Conservation (phyloP, 176 grass and related monocot genomes). For the Olyra latifolia region DNA sequence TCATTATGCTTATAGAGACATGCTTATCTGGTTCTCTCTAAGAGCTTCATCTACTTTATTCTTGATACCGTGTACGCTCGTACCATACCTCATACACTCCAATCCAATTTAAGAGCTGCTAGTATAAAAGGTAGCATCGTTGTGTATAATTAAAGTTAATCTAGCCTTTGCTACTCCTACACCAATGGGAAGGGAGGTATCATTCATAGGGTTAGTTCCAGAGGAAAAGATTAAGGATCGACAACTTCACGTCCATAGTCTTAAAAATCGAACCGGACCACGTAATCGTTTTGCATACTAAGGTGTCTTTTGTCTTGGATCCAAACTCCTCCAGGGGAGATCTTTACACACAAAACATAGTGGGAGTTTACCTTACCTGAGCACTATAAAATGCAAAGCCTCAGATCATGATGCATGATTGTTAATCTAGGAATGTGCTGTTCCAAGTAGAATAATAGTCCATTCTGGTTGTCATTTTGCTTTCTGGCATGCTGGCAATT, state of each 20-base stretch:
- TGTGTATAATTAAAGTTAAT: not conserved
- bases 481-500: slow-evolving; percentile 44
- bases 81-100: no score
- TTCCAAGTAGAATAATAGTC: slow-evolving; percentile 27
- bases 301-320: not conserved
- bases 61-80: no score
- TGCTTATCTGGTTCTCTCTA: no score
- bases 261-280: no score
- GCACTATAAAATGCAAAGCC: not conserved
- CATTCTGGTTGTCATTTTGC: slow-evolving; percentile 41
- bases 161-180: not conserved
- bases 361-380: not conserved
- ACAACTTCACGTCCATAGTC: not conserved
- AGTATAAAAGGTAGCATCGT: no score
- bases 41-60: no score
- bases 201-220: slow-evolving; percentile 15
- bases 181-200: not conserved
- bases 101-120: no score
- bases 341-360: not conserved
- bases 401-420: slow-evolving; percentile 7
- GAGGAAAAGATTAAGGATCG: not conserved
- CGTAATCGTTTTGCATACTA: not conserved
- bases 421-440: slow-evolving; percentile 18
- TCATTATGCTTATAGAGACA: no score
- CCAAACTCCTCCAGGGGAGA: not conserved